Evolutionary conservation across 345 rosid genomes (phyloP).

Genomic region (Eucalyptus dawsonii): DNA sequence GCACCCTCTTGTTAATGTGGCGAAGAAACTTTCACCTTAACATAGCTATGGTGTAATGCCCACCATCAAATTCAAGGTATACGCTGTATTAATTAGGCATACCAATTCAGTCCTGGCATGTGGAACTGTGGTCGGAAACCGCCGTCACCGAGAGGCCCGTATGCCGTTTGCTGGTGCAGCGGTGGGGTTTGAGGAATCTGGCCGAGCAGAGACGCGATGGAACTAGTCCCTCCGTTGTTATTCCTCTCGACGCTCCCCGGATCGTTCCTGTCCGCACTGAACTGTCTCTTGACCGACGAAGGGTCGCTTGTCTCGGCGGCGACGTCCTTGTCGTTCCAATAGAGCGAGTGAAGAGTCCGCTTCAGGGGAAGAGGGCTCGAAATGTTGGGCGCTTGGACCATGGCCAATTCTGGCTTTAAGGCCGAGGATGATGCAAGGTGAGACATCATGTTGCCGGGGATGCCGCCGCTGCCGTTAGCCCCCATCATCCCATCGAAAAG

Average conservation of each 20-base stretch:
- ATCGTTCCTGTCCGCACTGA: slow-evolving; percentile 11
- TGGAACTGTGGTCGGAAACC: slow-evolving; percentile 46
- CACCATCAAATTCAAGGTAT: not conserved
- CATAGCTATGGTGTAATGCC: not conserved
- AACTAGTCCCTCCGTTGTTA: slow-evolving; percentile 11
- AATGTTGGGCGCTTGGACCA: not conserved
- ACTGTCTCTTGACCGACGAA: slow-evolving; percentile 44
- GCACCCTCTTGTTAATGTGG: not conserved
- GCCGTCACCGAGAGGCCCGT: slow-evolving; percentile 47
- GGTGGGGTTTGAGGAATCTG: slow-evolving; percentile 37
- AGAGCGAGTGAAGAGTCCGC: slow-evolving; percentile 44
- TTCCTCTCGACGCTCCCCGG: not conserved
- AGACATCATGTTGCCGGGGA: slow-evolving; percentile 1
- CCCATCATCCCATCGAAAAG: slow-evolving; percentile 30
- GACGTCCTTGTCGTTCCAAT: slow-evolving; percentile 39
- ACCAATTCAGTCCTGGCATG: slow-evolving; percentile 69
- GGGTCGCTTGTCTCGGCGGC: not conserved
- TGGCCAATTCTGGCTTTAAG: slow-evolving; percentile 25
- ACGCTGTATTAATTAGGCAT: slow-evolving; percentile 14
- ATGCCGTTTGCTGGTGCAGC: slow-evolving; percentile 29
- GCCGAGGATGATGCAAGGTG: slow-evolving; percentile 15
- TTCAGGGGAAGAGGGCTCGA: slow-evolving; percentile 28
- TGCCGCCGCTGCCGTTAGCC: not conserved
- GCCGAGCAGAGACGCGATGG: slow-evolving; percentile 32
- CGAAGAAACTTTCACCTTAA: not conserved